Evolutionary conservation across 139 green algal genomes (phyloP), one percentile per base, ranked within the genome.

Genomic region (Raphidocelis subcapitata): DNA sequence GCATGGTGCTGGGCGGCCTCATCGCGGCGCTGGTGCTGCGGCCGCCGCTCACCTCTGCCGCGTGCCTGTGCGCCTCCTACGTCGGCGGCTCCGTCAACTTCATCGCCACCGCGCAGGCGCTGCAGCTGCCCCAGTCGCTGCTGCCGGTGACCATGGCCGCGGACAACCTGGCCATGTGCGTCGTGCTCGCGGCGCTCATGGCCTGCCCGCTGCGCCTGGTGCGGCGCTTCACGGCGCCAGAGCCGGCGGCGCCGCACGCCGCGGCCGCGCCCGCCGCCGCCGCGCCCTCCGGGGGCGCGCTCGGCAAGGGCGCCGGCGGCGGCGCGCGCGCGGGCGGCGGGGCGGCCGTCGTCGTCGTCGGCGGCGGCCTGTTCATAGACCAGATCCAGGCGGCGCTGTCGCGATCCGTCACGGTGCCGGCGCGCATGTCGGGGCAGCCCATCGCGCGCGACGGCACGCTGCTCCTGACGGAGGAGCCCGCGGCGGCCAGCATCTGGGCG

Each of bases 41-140:
- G 23, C 21, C 35, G 12, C 31, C 5, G 49, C 24, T 47, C 16
- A 21, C 36, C 12, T n/a, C 46, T 23, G 57, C 86, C 10, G 76
- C 85, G 2, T 86, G 81, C 10, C 79, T 97, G 52, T 90, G 85
- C 55, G 89, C 91, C 35, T 87, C 62, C 56, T 97, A 97, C 72
- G 86, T 97, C 35, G 92, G 92, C 0, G 91, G 89, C 51, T 80
- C 63, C 12, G 74, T 95, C 28, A 97, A 97, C 72, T 95, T 97
- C 84, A 89, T 87, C 0, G 89, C 89, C 1, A 82, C 91, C 3
- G 80, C 85, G 1, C 35, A 79, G 71, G 80, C 87, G 24, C 62
- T 59, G 28, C 46, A 21, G 57, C 66, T 74, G n/a, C 47, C 57
- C 20, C 18, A n/a, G 18, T 49, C 29, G 1, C 37, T 67, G 20